Conservation (phyloP, 2,329 filamentous ascomycete species). For the Daldinia eschscholtzii region DNA sequence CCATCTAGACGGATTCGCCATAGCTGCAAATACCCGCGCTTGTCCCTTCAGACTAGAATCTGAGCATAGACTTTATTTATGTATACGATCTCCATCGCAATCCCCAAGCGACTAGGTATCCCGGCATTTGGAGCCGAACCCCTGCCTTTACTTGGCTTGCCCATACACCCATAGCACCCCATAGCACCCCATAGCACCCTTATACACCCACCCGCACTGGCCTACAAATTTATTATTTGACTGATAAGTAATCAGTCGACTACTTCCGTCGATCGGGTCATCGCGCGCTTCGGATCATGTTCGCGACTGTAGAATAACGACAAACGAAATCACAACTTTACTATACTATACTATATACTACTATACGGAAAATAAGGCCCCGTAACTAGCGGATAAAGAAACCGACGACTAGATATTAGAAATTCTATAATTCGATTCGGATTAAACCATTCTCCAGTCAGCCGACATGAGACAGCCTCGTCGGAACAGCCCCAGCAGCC, state of each 20-base stretch:
- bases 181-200: background rate
- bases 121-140: conserved; percentile 15
- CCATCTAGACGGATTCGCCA: conserved; percentile 7
- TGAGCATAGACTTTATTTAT: conserved; percentile 18
- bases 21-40: conserved; percentile 3
- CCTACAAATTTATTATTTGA: conserved; percentile 27
- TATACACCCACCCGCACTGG: background rate
- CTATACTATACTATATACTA: background rate
- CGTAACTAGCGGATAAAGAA: background rate
- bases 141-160: conserved; percentile 36
- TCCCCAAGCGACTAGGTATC: conserved; percentile 6
- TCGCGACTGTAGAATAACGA: conserved; percentile 11
- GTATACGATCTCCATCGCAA: conserved; percentile 16
- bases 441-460: conserved; percentile 24
- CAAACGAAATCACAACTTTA: conserved; percentile 9
- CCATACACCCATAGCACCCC: background rate
- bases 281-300: conserved; percentile 12
- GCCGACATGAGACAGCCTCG: conserved; percentile 31
- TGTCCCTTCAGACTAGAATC: background rate
- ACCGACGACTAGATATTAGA: conserved; percentile 5
- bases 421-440: conserved; percentile 9
- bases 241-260: conserved; percentile 18
- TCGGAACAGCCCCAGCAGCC: conserved; percentile 38
- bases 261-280: conserved; percentile 27
- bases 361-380: background rate